Evolutionary conservation across 2,329 filamentous ascomycete species (phyloP).

Genomic region (Fusarium nisikadoi): DNA sequence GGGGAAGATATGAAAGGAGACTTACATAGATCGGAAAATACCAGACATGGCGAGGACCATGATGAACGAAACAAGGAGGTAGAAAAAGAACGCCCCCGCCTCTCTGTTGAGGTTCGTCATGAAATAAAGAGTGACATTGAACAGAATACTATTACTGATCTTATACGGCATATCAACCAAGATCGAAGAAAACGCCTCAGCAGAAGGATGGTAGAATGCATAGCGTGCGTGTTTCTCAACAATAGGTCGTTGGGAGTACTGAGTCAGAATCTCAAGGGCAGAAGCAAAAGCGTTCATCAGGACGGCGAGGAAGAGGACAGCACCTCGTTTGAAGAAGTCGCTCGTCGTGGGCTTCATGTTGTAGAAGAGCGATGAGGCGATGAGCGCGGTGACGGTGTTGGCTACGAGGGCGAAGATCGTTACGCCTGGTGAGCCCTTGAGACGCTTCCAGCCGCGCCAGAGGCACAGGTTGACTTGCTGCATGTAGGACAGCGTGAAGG

Average conservation of each 20-base stretch:
- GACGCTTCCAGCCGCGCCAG: constrained; percentile 53
- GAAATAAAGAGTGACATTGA: constrained; percentile 60
- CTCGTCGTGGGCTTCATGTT: constrained; percentile 28
- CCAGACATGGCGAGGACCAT: constrained; percentile 72
- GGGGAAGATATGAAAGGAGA: fast-evolving
- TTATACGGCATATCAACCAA: constrained; percentile 58
- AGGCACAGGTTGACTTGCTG: constrained; percentile 59
- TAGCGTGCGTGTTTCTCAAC: constrained; percentile 55
- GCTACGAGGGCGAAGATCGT: constrained; percentile 28
- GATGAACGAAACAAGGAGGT: constrained; percentile 58
- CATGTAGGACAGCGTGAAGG: constrained; percentile 58
- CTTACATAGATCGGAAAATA: constrained; percentile 60
- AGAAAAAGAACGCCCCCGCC: constrained; percentile 60
- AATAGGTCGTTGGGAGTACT: constrained; percentile 52
- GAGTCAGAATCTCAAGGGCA: constrained; percentile 51
- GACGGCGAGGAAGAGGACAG: constrained; percentile 64
- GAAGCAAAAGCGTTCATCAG: constrained; percentile 62
- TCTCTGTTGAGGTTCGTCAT: constrained; percentile 58
- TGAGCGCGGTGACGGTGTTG: constrained; percentile 19
- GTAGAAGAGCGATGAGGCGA: constrained; percentile 35
- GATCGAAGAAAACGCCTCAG: constrained; percentile 50
- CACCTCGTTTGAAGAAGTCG: constrained; percentile 49
- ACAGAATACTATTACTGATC: constrained; percentile 52
- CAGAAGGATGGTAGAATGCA: constrained; percentile 53
- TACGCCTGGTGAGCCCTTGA: constrained; percentile 46